phyloP scores from a whole-genome alignment of 2,329 filamentous ascomycete genomes.

The Rutstroemia sp. region DNA sequence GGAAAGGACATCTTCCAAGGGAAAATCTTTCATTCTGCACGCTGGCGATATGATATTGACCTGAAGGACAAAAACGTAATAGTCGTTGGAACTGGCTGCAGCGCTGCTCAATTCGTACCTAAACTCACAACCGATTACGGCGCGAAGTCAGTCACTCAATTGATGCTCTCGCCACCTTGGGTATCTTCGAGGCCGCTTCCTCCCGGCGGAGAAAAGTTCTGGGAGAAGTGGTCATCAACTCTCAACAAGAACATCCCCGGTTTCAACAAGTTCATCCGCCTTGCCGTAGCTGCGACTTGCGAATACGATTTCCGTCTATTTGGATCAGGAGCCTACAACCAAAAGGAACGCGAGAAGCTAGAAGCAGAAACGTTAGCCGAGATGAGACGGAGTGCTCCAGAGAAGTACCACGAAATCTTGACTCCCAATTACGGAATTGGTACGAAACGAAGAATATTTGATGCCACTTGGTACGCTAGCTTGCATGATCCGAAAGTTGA shows the following conservation, averaged over 20 bases:
- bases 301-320: conserved; percentile 43
- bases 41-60: conserved; percentile 46
- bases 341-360: conserved; percentile 34
- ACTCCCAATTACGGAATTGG: conserved; percentile 49
- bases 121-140: conserved; percentile 35
- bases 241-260: conserved; percentile 41
- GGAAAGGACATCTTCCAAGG: conserved; percentile 47
- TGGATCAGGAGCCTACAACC: conserved; percentile 32
- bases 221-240: conserved; percentile 38
- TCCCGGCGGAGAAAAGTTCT: conserved; percentile 34
- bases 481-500: conserved; percentile 43
- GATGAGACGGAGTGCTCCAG: conserved; percentile 41
- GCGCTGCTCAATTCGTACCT: conserved; percentile 49
- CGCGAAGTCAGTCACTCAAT: conserved; percentile 49
- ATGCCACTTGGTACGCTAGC: conserved; percentile 42
- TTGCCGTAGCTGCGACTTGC: conserved; percentile 32
- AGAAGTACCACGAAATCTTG: conserved; percentile 50
- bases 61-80: conserved; percentile 48
- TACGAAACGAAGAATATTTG: conserved; percentile 50
- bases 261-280: conserved; percentile 35
- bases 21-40: conserved; percentile 48
- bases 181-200: conserved; percentile 36
- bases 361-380: conserved; percentile 36
- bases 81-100: conserved; percentile 51
- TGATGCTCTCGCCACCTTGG: conserved; percentile 53